Conservation (phyloP, 495 filamentous ascomycete species). For the Cudoniella acicularis region DNA sequence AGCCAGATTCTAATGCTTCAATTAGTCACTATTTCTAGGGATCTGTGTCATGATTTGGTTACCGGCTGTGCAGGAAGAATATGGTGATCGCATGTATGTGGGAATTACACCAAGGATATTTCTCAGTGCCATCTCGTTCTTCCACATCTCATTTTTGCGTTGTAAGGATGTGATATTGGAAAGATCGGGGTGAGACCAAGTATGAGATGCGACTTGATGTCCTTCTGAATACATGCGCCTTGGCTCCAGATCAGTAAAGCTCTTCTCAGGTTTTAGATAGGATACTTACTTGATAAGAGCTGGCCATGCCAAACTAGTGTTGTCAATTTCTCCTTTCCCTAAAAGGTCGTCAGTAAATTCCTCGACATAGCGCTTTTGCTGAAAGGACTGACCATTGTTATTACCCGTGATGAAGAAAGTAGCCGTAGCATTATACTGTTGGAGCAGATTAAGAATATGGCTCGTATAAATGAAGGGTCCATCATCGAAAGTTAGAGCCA, state of each 20-base stretch:
- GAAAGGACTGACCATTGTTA: slow-evolving; percentile 40
- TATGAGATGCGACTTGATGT: slow-evolving; percentile 73
- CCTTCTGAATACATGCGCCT: slow-evolving; percentile 56
- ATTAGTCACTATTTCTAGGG: neutral
- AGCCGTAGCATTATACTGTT: slow-evolving; percentile 51
- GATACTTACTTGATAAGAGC: slow-evolving; percentile 17
- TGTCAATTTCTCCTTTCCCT: slow-evolving; percentile 21
- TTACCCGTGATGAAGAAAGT: slow-evolving; percentile 63
- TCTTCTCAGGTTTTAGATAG: neutral
- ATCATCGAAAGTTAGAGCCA: slow-evolving; percentile 71
- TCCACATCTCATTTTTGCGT: slow-evolving; percentile 56
- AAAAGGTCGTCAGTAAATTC: slow-evolving; percentile 32
- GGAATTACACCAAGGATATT: slow-evolving; percentile 70
- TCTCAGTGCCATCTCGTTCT: slow-evolving; percentile 65
- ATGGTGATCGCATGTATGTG: slow-evolving; percentile 75
- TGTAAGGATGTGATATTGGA: slow-evolving; percentile 46
- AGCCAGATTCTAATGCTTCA: slow-evolving; percentile 8
- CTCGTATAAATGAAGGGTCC: slow-evolving; percentile 61
- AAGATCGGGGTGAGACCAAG: slow-evolving; percentile 68
- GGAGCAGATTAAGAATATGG: slow-evolving; percentile 59
- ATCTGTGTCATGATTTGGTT: slow-evolving; percentile 41
- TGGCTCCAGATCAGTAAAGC: slow-evolving; percentile 7
- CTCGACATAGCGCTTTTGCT: slow-evolving; percentile 48
- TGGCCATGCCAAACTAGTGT: slow-evolving; percentile 1
- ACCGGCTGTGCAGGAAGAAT: slow-evolving; percentile 67